These are phyloP conservation scores for Lipomyces starkeyi DNA, from an alignment of 805 yeast genomes.

Conservation along the genomic window DNA sequence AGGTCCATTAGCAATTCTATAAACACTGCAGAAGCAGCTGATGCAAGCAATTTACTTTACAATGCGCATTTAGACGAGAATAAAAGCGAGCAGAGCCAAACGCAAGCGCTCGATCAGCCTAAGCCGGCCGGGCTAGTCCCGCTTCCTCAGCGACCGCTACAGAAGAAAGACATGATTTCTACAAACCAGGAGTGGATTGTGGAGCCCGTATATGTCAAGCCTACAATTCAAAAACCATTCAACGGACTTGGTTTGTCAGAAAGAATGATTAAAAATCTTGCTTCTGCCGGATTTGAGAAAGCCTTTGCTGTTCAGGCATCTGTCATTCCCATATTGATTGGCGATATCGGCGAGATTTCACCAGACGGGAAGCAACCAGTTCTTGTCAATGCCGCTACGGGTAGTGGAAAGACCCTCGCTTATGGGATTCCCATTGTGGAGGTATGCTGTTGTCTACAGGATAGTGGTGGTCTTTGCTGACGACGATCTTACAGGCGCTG, in stretches of 20 bases:
- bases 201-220: constrained; percentile 62
- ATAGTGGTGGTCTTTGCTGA: not conserved
- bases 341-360: constrained; percentile 45
- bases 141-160: constrained; percentile 80
- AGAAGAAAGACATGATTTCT: constrained; percentile 50
- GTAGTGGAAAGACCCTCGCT: constrained; percentile 94
- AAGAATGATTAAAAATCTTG: constrained; percentile 55
- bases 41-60: not conserved
- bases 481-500: constrained; percentile 47
- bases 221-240: constrained; percentile 57
- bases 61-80: constrained; percentile 25
- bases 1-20: constrained; percentile 3
- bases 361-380: constrained; percentile 59
- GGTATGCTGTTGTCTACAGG: not conserved
- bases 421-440: constrained; percentile 85
- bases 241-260: constrained; percentile 54
- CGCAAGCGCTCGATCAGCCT: not conserved
- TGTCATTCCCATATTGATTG: constrained; percentile 64
- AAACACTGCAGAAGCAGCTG: not conserved
- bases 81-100: constrained; percentile 28
- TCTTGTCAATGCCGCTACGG: constrained; percentile 91
- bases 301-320: constrained; percentile 83
- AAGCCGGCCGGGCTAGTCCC: constrained; percentile 57
- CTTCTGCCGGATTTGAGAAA: constrained; percentile 51
- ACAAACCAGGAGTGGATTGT: constrained; percentile 65